A percentile compares a stretch with the other conserved stretches of the same genome.
Evolutionary conservation across 169 alveolate species (phyloP).

Genomic region (Plasmodium reichenowi): DNA sequence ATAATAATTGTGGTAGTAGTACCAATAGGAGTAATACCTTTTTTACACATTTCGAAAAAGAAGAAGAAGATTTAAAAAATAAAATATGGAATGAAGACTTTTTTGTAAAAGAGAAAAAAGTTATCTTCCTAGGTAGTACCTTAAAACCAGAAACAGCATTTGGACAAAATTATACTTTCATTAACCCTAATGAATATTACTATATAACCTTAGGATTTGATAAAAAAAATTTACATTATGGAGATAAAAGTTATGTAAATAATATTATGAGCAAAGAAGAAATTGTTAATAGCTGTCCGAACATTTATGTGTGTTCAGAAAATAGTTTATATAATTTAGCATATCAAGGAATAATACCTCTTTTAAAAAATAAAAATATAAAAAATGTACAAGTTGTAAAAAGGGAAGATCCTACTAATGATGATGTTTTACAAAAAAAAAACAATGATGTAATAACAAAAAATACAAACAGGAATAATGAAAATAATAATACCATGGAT

Average conservation of each 20-base stretch:
- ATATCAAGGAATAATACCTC: constrained; percentile 92
- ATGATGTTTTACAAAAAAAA: not conserved
- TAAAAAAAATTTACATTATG: constrained; percentile 78
- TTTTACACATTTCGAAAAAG: not conserved
- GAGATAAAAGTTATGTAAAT: constrained; percentile 83
- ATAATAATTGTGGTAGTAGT: not conserved
- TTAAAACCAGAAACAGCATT: constrained; percentile 99
- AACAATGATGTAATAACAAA: not conserved
- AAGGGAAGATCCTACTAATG: not conserved
- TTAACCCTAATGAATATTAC: constrained; percentile 96
- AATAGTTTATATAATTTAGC: constrained; percentile 93
- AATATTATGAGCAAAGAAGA: constrained; percentile 74
- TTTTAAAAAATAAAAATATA: not conserved
- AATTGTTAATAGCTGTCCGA: constrained; percentile 76
- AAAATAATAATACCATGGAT: not conserved
- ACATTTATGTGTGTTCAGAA: constrained; percentile 81
- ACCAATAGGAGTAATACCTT: not conserved
- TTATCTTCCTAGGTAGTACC: constrained; percentile 96
- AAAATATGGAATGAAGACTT: constrained; percentile 15
- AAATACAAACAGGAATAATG: constrained; percentile 15
- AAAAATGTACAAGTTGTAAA: not conserved
- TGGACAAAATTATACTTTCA: constrained; percentile 99
- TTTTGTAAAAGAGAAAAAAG: constrained; percentile 13
- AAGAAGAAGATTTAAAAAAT: constrained; percentile 24
- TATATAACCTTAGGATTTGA: constrained; percentile 85